These are phyloP conservation scores for Pontederia paniculata DNA, from an alignment of 176 grass and related monocot genomes.

Conservation along the genomic window DNA sequence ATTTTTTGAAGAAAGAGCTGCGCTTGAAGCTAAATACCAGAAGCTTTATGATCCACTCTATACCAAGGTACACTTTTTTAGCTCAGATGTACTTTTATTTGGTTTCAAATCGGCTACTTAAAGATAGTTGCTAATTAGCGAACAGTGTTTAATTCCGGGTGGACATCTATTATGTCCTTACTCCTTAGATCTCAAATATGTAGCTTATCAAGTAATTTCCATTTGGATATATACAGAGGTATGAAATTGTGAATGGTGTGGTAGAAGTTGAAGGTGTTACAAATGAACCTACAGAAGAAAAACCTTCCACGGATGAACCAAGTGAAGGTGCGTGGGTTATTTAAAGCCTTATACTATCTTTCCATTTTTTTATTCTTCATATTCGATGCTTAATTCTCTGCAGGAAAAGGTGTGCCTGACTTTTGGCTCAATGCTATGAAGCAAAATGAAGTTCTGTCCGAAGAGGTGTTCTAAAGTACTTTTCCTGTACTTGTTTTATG, in stretches of 20 bases:
- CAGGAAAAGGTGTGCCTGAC: constrained; percentile 11
- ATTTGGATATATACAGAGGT: neutral
- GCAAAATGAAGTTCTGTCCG: constrained; percentile 4
- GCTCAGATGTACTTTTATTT: neutral
- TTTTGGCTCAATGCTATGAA: constrained; percentile 17
- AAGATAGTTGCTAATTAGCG: neutral
- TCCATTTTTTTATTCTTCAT: neutral
- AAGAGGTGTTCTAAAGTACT: neutral
- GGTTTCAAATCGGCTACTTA: neutral
- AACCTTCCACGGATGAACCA: neutral
- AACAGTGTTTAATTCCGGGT: neutral
- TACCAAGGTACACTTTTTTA: neutral
- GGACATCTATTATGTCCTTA: too few relatives aligned
- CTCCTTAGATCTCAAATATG: too few relatives aligned
- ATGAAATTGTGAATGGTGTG: constrained; percentile 13
- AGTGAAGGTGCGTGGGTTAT: neutral
- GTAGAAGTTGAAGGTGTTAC: constrained; percentile 10
- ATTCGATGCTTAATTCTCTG: neutral
- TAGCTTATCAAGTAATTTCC: neutral
- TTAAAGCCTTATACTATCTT: neutral
- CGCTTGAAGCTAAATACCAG: constrained; percentile 17
- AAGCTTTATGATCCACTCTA: constrained; percentile 15
- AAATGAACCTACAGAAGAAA: neutral
- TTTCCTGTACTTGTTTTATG: neutral
- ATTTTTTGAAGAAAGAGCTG: constrained; percentile 11